Evolutionary conservation across 2,329 filamentous ascomycete genomes (phyloP).

Genomic region (Neoarthrinium moseri): DNA sequence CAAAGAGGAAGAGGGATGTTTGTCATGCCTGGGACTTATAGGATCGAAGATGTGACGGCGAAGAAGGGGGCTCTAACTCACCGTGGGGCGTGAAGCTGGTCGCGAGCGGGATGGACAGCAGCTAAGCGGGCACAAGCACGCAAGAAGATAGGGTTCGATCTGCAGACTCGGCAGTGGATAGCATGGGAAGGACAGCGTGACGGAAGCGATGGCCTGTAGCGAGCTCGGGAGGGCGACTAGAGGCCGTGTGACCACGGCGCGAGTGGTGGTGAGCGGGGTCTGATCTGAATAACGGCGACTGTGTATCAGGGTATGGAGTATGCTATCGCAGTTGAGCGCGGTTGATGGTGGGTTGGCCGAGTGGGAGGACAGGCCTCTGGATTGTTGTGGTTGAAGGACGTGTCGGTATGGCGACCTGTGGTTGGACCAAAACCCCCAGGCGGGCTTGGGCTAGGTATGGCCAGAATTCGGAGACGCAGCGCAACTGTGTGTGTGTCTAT

Average conservation of each 20-base stretch:
- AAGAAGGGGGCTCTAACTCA: background rate
- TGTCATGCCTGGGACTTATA: background rate
- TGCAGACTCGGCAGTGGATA: background rate
- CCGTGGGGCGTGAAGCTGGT: background rate
- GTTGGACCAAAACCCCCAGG: constrained; percentile 25
- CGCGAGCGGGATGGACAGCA: background rate
- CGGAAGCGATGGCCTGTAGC: background rate
- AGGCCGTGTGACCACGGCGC: background rate
- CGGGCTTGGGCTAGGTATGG: background rate
- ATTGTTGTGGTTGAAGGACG: constrained; percentile 24
- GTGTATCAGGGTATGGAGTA: background rate
- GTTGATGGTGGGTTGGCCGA: constrained; percentile 8
- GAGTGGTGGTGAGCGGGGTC: background rate
- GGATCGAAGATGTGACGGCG: background rate
- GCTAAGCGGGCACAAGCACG: background rate
- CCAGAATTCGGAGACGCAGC: no score
- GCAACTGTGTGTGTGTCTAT: no score
- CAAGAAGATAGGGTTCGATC: background rate
- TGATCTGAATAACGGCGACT: background rate
- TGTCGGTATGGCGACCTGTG: constrained; percentile 26
- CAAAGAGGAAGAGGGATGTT: no score
- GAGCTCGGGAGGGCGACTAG: background rate
- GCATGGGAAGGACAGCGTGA: background rate
- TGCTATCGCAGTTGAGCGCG: background rate
- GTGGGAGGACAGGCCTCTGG: constrained; percentile 21